phyloP scores from a whole-genome alignment of 371 early-diverging fungal genomes.

The Massospora cicadina region DNA sequence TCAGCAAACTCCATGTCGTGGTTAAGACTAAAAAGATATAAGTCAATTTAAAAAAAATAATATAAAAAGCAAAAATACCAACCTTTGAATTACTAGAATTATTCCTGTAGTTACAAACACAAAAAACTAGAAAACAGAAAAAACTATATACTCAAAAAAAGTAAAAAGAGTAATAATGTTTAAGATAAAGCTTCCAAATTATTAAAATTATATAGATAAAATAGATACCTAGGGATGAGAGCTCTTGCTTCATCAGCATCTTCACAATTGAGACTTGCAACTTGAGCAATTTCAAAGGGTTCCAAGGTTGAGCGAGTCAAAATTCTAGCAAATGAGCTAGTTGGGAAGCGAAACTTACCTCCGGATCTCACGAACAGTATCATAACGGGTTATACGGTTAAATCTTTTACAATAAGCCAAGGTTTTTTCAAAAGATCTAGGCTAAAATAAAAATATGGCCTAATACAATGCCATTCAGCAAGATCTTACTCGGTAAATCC shows the following conservation, averaged over 20 bases:
- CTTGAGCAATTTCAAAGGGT: slow-evolving; percentile 7
- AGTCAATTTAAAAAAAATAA: background rate
- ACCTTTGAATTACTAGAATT: background rate
- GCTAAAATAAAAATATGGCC: background rate
- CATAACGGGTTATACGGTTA: background rate
- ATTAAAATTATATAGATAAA: background rate
- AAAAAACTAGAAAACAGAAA: too few relatives aligned
- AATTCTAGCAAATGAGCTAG: background rate
- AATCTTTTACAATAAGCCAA: slow-evolving; percentile 1
- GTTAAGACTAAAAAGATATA: background rate
- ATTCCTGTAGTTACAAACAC: background rate
- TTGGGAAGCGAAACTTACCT: background rate
- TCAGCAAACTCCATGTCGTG: background rate
- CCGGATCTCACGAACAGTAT: background rate
- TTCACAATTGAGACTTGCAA: background rate
- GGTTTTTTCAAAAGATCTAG: background rate
- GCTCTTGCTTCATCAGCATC: slow-evolving; percentile 3
- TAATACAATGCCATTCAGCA: too few relatives aligned
- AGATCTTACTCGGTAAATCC: slow-evolving; percentile 2
- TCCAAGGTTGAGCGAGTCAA: background rate
- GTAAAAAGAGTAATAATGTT: too few relatives aligned
- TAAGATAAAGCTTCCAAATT: too few relatives aligned
- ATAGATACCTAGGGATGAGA: slow-evolving; percentile 2
- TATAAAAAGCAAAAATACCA: background rate
- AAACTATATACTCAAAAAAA: too few relatives aligned